These are phyloP conservation scores for Penicillium parvum DNA, from an alignment of 495 filamentous ascomycete species.

Conservation along the genomic window DNA sequence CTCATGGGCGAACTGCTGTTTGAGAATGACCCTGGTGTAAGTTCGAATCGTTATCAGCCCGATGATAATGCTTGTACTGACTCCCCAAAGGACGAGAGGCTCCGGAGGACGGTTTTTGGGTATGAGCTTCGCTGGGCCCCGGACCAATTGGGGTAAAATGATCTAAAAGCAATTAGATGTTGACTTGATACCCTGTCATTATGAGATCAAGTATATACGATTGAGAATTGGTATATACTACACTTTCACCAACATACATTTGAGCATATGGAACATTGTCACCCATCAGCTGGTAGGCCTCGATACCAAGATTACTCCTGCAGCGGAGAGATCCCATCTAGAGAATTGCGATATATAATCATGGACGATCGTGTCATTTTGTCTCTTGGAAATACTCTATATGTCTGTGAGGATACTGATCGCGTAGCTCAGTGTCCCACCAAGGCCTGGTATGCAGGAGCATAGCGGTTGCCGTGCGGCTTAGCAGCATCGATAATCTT, in stretches of 20 bases:
- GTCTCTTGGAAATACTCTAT: no score
- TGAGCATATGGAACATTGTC: no score
- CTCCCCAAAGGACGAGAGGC: slow-evolving; percentile 52
- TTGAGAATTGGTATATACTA: slow-evolving; percentile 10
- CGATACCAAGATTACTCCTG: no score
- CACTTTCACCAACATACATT: no score
- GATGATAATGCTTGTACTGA: slow-evolving; percentile 9
- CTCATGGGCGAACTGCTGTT: slow-evolving; percentile 82
- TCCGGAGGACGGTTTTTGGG: slow-evolving; percentile 77
- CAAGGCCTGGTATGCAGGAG: slow-evolving; percentile 30
- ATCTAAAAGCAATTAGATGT: slow-evolving; percentile 6
- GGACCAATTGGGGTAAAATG: slow-evolving; percentile 22
- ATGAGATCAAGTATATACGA: slow-evolving; percentile 11
- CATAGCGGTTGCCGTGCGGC: slow-evolving; percentile 34
- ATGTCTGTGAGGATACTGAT: no score
- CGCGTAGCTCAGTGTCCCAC: slow-evolving; percentile 33
- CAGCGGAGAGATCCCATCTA: no score
- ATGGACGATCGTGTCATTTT: no score
- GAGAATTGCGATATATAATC: no score
- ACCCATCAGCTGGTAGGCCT: no score
- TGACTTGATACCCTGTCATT: slow-evolving; percentile 22
- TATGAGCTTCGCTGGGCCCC: slow-evolving; percentile 55
- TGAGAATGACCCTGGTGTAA: slow-evolving; percentile 74
- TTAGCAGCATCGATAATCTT: slow-evolving; percentile 38
- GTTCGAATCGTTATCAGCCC: slow-evolving; percentile 12